Evolutionary conservation across 2,329 filamentous ascomycete species (phyloP), one percentile per base, ranked within the genome.

Genomic region (Aspergillus japonicus): DNA sequence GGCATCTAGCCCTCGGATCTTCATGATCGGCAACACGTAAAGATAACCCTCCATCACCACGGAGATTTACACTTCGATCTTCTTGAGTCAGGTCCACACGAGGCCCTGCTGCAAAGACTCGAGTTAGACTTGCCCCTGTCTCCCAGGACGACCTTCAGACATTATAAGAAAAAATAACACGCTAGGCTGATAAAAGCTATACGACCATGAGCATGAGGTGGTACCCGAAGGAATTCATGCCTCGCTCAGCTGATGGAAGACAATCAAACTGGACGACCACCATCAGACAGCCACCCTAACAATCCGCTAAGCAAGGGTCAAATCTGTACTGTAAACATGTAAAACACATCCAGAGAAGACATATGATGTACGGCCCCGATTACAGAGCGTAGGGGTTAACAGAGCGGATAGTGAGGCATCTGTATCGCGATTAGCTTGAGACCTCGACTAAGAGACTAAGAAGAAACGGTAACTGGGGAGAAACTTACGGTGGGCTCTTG

Each of bases 401-500:
- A 24, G 80, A 81, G 49, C 80, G 78, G 65, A 82, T 81, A 44
- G 80, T 82, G 57, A 82, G 71, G 68, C 79, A 81, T 64, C 78
- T 81, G 63, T 12, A 58, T 19, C 10, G 56, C 26, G 1, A 64
- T 75, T 63, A 75, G 71, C 58, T 58, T 48, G 59, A 26, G 47
- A 21, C 31, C 14, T 31, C 3, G n/a, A 33, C 16, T 29, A 56
- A 56, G 19, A 12, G n/a, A 33, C 16, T 29, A 56, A 56, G 19
- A 12, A 51, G 33, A 7, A 55, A 42, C 47, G 60, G 47, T 14
- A 1, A 31, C n/a, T 3, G 16, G 39, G 12, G 60, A 24, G 47
- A 51, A 47, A 94, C 95, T 88, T 90, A 99, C 93, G 95, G 95
- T 80, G 95, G 95, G 81, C 94, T 98, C 90, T 99, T 99, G 80